Conservation (phyloP, 2,329 filamentous ascomycete species). For the Stemphylium vesicarium region DNA sequence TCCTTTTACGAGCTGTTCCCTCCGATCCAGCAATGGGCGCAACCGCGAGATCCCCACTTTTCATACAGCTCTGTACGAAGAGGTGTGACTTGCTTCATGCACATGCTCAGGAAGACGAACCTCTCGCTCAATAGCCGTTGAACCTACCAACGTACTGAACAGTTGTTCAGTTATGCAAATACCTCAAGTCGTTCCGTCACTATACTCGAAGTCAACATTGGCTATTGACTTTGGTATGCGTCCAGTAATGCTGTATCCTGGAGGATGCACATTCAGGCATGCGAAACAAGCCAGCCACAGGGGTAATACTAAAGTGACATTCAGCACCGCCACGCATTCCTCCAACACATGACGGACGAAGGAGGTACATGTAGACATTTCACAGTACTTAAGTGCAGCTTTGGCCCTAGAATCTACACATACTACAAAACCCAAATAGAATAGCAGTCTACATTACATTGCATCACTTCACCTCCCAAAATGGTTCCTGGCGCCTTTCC, state of each 20-base stretch:
- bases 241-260: neutral
- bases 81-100: neutral
- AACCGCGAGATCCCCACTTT: neutral
- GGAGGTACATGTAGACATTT: neutral
- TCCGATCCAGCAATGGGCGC: neutral
- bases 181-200: neutral
- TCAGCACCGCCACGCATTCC: conserved; percentile 15
- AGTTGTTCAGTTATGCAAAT: too few relatives aligned
- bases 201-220: neutral
- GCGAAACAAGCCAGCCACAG: conserved; percentile 1
- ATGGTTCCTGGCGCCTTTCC: neutral
- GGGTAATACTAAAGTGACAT: conserved; percentile 4
- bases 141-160: too few relatives aligned
- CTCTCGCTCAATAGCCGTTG: too few relatives aligned
- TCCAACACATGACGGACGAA: neutral
- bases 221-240: neutral
- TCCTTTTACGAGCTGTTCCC: neutral
- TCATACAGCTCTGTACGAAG: neutral
- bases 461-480: neutral
- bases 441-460: neutral
- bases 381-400: neutral
- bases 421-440: neutral
- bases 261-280: neutral
- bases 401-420: neutral
- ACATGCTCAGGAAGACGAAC: too few relatives aligned